These are phyloP conservation scores for Fagopyrum esculentum DNA, from an alignment of 148 eudicot genomes.

Conservation along the genomic window DNA sequence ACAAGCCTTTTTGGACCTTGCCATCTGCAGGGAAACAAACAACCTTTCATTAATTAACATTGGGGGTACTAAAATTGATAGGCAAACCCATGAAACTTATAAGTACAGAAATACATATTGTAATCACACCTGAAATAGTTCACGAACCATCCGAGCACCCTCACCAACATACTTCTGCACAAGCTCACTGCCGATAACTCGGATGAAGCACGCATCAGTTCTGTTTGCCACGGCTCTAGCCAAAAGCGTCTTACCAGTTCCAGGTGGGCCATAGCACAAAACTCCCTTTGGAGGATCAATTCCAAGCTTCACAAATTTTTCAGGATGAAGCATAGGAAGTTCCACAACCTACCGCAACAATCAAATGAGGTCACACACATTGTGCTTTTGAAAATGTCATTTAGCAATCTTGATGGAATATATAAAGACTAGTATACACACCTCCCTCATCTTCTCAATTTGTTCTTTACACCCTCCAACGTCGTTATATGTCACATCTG, in stretches of 20 bases:
- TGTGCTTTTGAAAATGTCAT: neutral
- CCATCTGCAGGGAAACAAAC: conserved; percentile 48
- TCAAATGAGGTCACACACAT: neutral
- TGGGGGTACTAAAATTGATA: neutral
- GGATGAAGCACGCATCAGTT: conserved; percentile 97
- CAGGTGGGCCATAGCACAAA: conserved; percentile 98
- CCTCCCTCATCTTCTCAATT: conserved; percentile 98
- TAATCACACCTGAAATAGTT: conserved; percentile 75
- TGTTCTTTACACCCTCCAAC: conserved; percentile 99
- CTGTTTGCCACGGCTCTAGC: conserved; percentile 97
- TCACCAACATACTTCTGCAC: conserved; percentile 99
- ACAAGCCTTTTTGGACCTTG: conserved; percentile 93
- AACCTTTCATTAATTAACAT: neutral
- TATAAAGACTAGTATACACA: conserved; percentile 11
- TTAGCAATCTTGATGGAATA: neutral
- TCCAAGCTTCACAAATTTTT: conserved; percentile 94
- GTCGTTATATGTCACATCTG: conserved; percentile 95
- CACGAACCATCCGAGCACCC: conserved; percentile 99
- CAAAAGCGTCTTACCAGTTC: conserved; percentile 91
- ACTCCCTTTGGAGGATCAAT: conserved; percentile 99
- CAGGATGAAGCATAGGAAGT: conserved; percentile 99
- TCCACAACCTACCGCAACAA: conserved; percentile 72
- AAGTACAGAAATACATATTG: neutral
- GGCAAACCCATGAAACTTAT: neutral
- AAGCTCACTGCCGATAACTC: conserved; percentile 96